These are phyloP conservation scores for Aphanocladium album DNA, from an alignment of 2,329 filamentous ascomycete species.

Conservation along the genomic window DNA sequence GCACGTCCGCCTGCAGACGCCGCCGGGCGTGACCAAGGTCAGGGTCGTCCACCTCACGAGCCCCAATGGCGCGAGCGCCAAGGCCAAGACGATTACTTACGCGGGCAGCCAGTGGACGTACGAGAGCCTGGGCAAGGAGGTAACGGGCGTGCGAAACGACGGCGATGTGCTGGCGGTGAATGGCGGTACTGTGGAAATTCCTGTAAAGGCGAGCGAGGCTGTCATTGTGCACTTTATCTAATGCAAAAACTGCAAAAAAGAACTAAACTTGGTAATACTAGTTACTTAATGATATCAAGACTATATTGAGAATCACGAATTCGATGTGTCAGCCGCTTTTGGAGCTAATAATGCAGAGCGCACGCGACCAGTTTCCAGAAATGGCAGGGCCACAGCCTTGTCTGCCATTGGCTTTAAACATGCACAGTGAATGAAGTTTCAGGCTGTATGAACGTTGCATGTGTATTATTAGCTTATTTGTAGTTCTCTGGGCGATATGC, in stretches of 20 bases:
- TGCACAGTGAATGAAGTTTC: no score
- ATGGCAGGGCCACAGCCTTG: not conserved
- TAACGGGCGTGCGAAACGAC: conserved; percentile 27
- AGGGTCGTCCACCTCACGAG: conserved; percentile 28
- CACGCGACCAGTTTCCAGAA: not conserved
- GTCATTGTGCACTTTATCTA: conserved; percentile 9
- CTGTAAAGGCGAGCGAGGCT: conserved; percentile 8
- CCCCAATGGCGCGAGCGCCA: conserved; percentile 29
- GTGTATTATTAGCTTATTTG: no score
- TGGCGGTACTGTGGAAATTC: conserved; percentile 18
- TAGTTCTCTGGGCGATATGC: no score
- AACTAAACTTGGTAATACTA: not conserved
- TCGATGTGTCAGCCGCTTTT: no score
- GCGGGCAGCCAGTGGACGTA: conserved; percentile 35
- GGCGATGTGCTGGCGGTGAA: conserved; percentile 22
- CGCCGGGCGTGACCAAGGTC: conserved; percentile 15
- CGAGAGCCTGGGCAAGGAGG: conserved; percentile 28
- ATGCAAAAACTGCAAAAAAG: not conserved
- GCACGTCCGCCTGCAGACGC: not conserved
- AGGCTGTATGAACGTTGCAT: no score
- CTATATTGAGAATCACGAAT: not conserved
- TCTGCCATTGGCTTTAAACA: no score
- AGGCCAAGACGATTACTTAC: conserved; percentile 30
- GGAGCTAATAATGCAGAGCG: no score
- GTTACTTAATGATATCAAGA: not conserved